These are phyloP conservation scores for Metschnikowia arizonensis DNA, from an alignment of 805 yeast genomes.

Conservation along the genomic window DNA sequence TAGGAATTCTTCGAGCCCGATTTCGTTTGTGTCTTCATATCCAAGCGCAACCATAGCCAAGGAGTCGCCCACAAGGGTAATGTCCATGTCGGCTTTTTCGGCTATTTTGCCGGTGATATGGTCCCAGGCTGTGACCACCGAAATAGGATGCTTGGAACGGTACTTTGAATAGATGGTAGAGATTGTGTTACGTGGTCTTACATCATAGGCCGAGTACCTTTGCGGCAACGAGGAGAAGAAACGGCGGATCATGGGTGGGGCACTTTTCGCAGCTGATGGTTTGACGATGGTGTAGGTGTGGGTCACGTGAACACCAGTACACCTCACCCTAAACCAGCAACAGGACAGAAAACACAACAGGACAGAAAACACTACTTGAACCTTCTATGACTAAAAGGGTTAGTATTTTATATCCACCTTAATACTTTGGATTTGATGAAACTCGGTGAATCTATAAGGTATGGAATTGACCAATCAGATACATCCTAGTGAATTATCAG, in stretches of 20 bases:
- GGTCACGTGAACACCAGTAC: background rate
- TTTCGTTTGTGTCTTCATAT: conserved; percentile 66
- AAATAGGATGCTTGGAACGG: conserved; percentile 24
- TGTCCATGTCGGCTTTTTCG: conserved; percentile 61
- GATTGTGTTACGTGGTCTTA: conserved; percentile 13
- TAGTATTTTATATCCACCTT: too few species aligned
- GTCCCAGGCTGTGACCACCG: conserved; percentile 82
- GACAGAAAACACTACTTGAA: too few species aligned
- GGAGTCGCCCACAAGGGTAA: conserved; percentile 84
- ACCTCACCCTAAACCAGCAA: too few species aligned
- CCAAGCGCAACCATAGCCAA: conserved; percentile 91
- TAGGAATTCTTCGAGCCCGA: conserved; percentile 74
- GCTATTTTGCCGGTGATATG: conserved; percentile 71
- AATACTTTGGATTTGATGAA: too few species aligned
- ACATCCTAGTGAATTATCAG: too few species aligned
- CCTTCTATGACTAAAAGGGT: too few species aligned
- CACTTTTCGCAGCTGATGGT: conserved; percentile 2
- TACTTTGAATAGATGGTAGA: conserved; percentile 10
- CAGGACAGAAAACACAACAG: too few species aligned
- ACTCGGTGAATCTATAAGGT: too few species aligned
- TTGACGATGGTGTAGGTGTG: background rate
- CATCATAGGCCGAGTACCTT: conserved; percentile 11
- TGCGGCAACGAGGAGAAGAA: conserved; percentile 5
- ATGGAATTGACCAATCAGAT: too few species aligned
- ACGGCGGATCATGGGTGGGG: conserved; percentile 10